phyloP scores from a whole-genome alignment of 1,284 basidiomycete species.

The Rhodotorula sp. region DNA sequence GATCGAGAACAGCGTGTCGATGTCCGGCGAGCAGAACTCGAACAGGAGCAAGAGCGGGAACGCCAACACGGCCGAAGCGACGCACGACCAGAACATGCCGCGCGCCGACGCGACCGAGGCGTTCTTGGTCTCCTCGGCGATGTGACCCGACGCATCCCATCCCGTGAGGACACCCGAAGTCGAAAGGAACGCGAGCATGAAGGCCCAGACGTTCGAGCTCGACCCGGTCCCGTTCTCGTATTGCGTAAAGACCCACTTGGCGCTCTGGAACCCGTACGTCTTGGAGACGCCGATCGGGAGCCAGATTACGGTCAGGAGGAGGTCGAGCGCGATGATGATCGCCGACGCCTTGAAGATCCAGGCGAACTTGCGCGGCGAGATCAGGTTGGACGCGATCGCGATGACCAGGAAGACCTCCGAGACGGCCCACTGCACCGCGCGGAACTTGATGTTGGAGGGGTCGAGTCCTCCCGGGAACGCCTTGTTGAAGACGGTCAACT shows the following conservation, averaged over 20 bases:
- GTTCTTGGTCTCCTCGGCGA: constrained; percentile 84
- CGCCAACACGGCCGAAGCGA: constrained; percentile 70
- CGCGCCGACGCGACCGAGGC: constrained; percentile 74
- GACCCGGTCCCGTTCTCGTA: constrained; percentile 78
- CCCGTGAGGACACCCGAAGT: constrained; percentile 78
- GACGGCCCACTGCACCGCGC: constrained; percentile 73
- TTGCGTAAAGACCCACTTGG: constrained; percentile 72
- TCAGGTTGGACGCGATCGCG: constrained; percentile 73
- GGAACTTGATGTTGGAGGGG: constrained; percentile 72
- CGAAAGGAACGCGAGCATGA: constrained; percentile 60
- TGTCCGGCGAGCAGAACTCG: constrained; percentile 76
- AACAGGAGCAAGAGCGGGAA: constrained; percentile 66
- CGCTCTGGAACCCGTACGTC: constrained; percentile 76
- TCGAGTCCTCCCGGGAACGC: constrained; percentile 72
- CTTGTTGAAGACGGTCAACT: constrained; percentile 71
- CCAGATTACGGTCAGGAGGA: constrained; percentile 80
- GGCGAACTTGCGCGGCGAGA: constrained; percentile 67
- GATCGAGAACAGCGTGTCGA: constrained; percentile 68
- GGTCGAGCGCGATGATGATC: constrained; percentile 71
- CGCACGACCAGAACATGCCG: constrained; percentile 70
- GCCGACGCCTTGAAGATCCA: constrained; percentile 70
- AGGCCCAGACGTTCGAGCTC: constrained; percentile 68
- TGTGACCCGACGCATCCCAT: constrained; percentile 72
- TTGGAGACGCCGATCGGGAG: constrained; percentile 77
- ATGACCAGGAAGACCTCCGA: constrained; percentile 67